phyloP scores from a whole-genome alignment of 768 basidiomycete genomes.

The Podaxis sp. region DNA sequence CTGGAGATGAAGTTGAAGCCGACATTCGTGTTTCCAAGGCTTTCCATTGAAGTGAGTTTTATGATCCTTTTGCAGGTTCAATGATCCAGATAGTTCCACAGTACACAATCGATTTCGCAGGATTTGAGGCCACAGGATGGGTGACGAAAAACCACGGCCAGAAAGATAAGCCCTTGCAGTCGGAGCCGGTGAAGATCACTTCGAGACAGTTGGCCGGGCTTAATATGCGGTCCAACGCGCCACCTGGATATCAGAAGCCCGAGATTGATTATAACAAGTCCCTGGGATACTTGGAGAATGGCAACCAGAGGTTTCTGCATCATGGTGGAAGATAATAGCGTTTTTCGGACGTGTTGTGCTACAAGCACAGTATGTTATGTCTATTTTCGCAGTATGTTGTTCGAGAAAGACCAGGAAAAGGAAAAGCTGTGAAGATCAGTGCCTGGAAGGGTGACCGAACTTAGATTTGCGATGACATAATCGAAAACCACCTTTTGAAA shows the following conservation, averaged over 20 bases:
- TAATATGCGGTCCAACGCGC: constrained; percentile 5
- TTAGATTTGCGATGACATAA: constrained; percentile 8
- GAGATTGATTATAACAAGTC: constrained; percentile 6
- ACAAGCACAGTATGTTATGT: background rate
- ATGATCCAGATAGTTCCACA: background rate
- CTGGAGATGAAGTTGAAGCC: constrained; percentile 6
- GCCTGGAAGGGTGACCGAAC: background rate
- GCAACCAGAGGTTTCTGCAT: constrained; percentile 9
- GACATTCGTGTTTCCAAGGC: constrained; percentile 5
- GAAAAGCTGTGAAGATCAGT: background rate
- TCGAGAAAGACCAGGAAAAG: background rate
- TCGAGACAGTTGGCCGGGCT: constrained; percentile 9
- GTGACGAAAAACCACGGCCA: background rate
- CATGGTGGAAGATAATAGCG: background rate
- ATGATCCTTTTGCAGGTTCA: background rate
- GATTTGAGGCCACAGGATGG: constrained; percentile 7
- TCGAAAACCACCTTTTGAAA: background rate
- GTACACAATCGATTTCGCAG: constrained; percentile 1
- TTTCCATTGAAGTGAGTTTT: constrained; percentile 5
- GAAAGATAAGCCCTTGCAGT: background rate
- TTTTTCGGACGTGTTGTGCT: background rate
- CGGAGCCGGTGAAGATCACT: background rate
- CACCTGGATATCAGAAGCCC: constrained; percentile 8
- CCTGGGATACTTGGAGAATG: constrained; percentile 8
- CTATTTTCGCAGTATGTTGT: background rate